Evolutionary conservation across 495 filamentous ascomycete genomes (phyloP), one percentile per base, ranked within the genome.

Genomic region (Penicillium ucsense): DNA sequence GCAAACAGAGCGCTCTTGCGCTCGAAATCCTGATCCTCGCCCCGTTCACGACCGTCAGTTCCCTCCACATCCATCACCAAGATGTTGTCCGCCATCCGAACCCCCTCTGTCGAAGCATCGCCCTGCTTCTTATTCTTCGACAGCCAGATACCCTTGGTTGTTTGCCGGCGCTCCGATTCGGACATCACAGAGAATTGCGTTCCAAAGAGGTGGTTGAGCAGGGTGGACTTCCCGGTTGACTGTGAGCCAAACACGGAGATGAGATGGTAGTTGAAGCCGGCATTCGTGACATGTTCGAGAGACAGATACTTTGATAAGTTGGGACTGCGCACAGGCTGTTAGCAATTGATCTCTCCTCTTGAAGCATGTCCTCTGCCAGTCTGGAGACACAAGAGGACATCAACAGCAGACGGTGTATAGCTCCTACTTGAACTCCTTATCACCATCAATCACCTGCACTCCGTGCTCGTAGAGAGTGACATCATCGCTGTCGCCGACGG

Each of bases 1-100:
- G 92, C 92, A 65, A 98, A 98, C 11, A 98, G 77, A 31, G 92
- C 92, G 64, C 88, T 94, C 71, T 98, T 98, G 55, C 92, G 79
- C 76, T 98, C 92, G 62, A 98, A 98, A 62, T 98, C 92, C 67
- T 98, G 92, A 62, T 98, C 92, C 64, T 98, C 92, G 46, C 92
- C 92, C 57, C 92, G 76, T 71, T 98, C 92, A 51, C 92, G 82
- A 43, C 92, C 92, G 67, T 98, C 92, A 8, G 92, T 98, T 55
- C 92, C 92, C 65, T 98, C 92, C 37, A 98, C 92, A 63, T 98
- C 92, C 92, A 98, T 98, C 53, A 98, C 91, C 51, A 98, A 70
- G 59, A 98, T 96, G 62, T 98, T 98, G 47, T 94, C 88, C 55
- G 89, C 90, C 91, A 96, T 96, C 37, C 57, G 59, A 41, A 67